These are phyloP conservation scores for Eimeria tenella DNA, from an alignment of 169 alveolate species.

Conservation along the genomic window DNA sequence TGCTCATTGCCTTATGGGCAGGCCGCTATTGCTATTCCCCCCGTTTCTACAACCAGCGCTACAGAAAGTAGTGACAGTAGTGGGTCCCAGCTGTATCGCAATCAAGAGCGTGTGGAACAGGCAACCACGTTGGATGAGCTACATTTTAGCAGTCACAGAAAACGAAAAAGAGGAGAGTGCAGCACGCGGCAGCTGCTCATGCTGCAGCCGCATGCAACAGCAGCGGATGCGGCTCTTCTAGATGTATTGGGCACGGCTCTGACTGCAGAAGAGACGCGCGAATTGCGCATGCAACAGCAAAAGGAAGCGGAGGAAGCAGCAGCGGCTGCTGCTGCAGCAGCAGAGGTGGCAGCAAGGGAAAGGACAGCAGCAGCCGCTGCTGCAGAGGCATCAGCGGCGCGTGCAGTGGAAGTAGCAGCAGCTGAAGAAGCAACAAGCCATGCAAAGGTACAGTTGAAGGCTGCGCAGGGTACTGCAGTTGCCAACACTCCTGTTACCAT, in stretches of 20 bases:
- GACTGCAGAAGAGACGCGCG: constrained; percentile 66
- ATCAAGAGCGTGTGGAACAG: neutral
- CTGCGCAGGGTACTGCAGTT: neutral
- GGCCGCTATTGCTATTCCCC: neutral
- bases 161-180: constrained; percentile 67
- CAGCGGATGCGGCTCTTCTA: constrained; percentile 64
- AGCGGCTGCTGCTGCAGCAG: constrained; percentile 71
- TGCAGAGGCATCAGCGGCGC: constrained; percentile 8
- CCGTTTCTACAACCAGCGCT: neutral
- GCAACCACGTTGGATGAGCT: constrained; percentile 11
- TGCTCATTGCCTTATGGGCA: constrained; percentile 31
- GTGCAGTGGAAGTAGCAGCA: constrained; percentile 7
- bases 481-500: neutral
- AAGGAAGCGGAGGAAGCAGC: constrained; percentile 59
- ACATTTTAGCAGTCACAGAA: constrained; percentile 60
- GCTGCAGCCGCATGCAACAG: constrained; percentile 62
- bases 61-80: neutral
- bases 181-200: constrained; percentile 61
- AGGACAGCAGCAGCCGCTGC: constrained; percentile 59
- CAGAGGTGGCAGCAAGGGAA: neutral
- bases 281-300: constrained; percentile 61
- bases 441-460: constrained; percentile 14
- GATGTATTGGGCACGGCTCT: constrained; percentile 57
- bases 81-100: constrained; percentile 27
- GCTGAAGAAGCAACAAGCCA: constrained; percentile 29